A percentile compares a stretch with the other conserved stretches of the same genome.
Conservation (phyloP, 345 rosid genomes). For the Heritiera fomes region DNA sequence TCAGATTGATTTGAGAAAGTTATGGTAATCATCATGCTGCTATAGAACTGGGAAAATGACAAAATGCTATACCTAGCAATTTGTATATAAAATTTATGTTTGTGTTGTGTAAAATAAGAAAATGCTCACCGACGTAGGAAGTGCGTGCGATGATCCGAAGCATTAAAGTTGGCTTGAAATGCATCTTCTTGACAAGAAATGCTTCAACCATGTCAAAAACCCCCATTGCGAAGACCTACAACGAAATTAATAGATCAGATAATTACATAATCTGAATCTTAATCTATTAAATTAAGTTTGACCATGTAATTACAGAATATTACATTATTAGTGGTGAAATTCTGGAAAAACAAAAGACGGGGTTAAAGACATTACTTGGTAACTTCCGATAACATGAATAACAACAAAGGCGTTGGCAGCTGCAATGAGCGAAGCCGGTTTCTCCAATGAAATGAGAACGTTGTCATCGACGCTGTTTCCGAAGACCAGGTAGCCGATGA, state of each 20-base stretch:
- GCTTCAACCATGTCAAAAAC: conserved; percentile 55
- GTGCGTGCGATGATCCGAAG: conserved; percentile 44
- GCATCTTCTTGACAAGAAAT: conserved; percentile 31
- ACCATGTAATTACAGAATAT: too few species aligned
- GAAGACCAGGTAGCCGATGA: conserved; percentile 53
- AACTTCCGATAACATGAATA: conserved; percentile 59
- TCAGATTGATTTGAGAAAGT: not conserved
- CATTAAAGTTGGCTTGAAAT: conserved; percentile 34
- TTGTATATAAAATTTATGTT: too few species aligned
- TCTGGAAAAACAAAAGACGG: not conserved
- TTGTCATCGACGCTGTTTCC: conserved; percentile 51
- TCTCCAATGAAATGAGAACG: conserved; percentile 49
- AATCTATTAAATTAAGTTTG: too few species aligned
- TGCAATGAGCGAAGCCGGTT: conserved; percentile 48
- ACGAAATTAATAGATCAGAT: too few species aligned
- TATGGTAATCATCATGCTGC: too few species aligned
- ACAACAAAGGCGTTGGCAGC: conserved; percentile 50
- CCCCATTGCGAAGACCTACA: conserved; percentile 47
- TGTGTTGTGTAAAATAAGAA: too few species aligned
- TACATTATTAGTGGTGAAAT: too few species aligned
- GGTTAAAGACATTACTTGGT: conserved; percentile 36
- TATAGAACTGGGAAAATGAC: not conserved
- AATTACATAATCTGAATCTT: too few species aligned
- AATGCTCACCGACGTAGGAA: conserved; percentile 45
- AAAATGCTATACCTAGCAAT: too few species aligned